Conservation (phyloP, 1,284 basidiomycete species). For the Grifola frondosa region DNA sequence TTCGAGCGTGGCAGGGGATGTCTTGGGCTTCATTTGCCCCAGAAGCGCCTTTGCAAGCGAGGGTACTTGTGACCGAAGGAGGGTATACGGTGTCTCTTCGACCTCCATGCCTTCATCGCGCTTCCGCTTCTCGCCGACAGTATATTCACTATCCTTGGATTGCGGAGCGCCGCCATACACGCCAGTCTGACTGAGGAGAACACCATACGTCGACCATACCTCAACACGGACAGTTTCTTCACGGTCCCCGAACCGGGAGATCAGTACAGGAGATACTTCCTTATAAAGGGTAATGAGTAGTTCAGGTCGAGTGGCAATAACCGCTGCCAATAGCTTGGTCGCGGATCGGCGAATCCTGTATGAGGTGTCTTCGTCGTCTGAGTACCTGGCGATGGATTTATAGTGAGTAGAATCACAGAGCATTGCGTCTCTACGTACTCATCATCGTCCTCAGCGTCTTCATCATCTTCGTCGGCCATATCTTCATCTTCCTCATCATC, state of each 20-base stretch:
- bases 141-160: constrained; percentile 47
- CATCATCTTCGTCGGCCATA: constrained; percentile 75
- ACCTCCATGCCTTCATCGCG: constrained; percentile 75
- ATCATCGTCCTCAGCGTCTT: constrained; percentile 82
- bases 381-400: constrained; percentile 59
- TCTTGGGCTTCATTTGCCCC: constrained; percentile 83
- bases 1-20: constrained; percentile 76
- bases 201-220: constrained; percentile 84
- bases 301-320: constrained; percentile 88
- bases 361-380: constrained; percentile 98
- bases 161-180: constrained; percentile 65
- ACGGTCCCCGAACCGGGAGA: constrained; percentile 90
- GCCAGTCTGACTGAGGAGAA: constrained; percentile 81
- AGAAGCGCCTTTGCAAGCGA: constrained; percentile 79
- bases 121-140: constrained; percentile 73
- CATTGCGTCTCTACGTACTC: constrained; percentile 44
- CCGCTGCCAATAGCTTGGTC: constrained; percentile 83
- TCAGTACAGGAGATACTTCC: constrained; percentile 83
- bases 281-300: constrained; percentile 78
- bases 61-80: constrained; percentile 77
- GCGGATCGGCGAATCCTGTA: constrained; percentile 96
- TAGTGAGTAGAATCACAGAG: background rate
- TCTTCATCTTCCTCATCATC: constrained; percentile 80
- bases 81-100: constrained; percentile 72
- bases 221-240: constrained; percentile 97